These are phyloP conservation scores for Amesomyces nigricolor DNA, from an alignment of 2,329 filamentous ascomycete species.

Conservation along the genomic window DNA sequence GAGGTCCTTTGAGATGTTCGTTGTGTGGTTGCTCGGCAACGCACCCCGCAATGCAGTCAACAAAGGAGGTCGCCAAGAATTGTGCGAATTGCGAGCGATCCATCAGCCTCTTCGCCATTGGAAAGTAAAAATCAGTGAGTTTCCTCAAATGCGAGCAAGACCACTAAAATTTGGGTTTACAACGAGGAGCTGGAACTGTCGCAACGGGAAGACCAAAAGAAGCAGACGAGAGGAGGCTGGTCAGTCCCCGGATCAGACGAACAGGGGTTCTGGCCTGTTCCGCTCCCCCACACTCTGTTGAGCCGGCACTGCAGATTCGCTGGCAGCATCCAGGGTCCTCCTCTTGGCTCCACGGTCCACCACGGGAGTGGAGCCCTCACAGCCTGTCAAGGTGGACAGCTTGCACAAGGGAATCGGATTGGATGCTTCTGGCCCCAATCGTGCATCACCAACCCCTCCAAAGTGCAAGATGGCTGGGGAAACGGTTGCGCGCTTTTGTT, in stretches of 20 bases:
- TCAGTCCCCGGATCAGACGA: constrained; percentile 6
- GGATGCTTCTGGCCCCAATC: constrained; percentile 18
- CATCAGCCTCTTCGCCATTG: not conserved
- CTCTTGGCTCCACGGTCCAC: constrained; percentile 28
- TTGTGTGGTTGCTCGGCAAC: constrained; percentile 23
- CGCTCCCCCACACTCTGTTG: constrained; percentile 6
- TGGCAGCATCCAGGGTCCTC: constrained; percentile 13
- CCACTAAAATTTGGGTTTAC: no score
- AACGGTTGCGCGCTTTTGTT: constrained; percentile 5
- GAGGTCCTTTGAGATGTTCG: no score
- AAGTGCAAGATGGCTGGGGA: not conserved
- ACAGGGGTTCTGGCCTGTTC: not conserved
- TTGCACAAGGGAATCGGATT: constrained; percentile 30
- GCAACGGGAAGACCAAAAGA: not conserved
- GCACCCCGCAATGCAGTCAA: not conserved
- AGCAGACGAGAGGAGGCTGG: not conserved
- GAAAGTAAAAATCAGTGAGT: no score
- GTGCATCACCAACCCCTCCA: constrained; percentile 17
- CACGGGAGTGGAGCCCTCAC: constrained; percentile 17
- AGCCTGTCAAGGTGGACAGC: constrained; percentile 31
- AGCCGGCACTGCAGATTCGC: constrained; percentile 21
- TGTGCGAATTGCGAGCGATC: no score
- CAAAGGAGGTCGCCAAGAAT: no score
- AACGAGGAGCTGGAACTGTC: not conserved
- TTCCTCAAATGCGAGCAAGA: no score